Percentiles rank a stretch among this genome's conserved stretches.
Evolutionary conservation across 2,329 filamentous ascomycete genomes (phyloP).

Genomic region (Botrytis cinerea): DNA sequence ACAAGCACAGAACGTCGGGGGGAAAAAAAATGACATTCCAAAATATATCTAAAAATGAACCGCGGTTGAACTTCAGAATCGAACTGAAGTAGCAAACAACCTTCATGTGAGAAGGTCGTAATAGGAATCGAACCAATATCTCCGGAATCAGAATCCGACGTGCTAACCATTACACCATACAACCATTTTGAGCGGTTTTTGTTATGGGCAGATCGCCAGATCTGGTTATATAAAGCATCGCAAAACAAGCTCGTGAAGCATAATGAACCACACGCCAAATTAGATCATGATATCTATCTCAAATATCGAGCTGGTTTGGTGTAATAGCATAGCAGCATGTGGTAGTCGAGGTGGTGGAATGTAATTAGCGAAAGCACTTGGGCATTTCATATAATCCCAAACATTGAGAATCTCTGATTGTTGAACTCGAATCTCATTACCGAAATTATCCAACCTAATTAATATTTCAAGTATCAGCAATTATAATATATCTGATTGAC

Average conservation of each 20-base stretch:
- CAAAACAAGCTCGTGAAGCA: too few relatives aligned
- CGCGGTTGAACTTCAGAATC: background rate
- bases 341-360: fast-evolving
- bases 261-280: background rate
- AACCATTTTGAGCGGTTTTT: background rate
- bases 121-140: conserved; percentile 30
- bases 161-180: conserved; percentile 32
- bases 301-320: background rate
- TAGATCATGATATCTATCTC: background rate
- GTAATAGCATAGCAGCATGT: background rate
- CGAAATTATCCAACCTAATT: too few relatives aligned
- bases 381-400: fast-evolving
- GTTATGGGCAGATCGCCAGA: too few relatives aligned
- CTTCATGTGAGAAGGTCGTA: conserved; percentile 16
- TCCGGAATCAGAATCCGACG: conserved; percentile 34
- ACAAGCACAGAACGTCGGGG: background rate
- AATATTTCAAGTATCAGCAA: background rate
- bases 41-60: background rate
- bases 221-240: too few relatives aligned
- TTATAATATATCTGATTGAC: too few relatives aligned
- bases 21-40: background rate
- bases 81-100: conserved; percentile 15
- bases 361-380: background rate
- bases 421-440: background rate
- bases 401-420: background rate